Conservation (phyloP, 2,329 filamentous ascomycete genomes). For the Davidsoniella australis region DNA sequence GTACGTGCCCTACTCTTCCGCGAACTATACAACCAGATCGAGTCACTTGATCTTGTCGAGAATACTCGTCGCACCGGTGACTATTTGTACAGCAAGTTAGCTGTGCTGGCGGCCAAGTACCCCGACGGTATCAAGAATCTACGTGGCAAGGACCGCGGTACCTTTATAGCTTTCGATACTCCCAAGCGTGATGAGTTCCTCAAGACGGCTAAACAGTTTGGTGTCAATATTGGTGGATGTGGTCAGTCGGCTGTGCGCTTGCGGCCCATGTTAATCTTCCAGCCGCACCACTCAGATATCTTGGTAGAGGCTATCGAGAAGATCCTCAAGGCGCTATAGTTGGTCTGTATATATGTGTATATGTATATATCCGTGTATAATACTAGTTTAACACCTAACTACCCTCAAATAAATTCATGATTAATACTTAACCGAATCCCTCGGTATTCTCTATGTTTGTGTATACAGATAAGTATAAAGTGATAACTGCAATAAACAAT, state of each 20-base stretch:
- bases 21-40: constrained; percentile 60
- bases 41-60: constrained; percentile 59
- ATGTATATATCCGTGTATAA: neutral
- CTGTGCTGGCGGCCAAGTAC: constrained; percentile 50
- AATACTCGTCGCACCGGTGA: constrained; percentile 63
- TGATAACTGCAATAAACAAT: neutral
- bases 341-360: neutral
- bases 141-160: constrained; percentile 72
- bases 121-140: constrained; percentile 68
- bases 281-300: constrained; percentile 79
- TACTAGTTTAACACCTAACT: neutral
- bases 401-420: neutral
- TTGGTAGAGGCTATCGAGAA: constrained; percentile 65
- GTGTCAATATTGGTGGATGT: constrained; percentile 76
- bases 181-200: constrained; percentile 66
- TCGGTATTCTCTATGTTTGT: neutral
- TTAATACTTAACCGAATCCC: neutral
- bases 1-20: constrained; percentile 61
- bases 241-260: constrained; percentile 61
- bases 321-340: constrained; percentile 34
- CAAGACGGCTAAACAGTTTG: constrained; percentile 58
- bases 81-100: constrained; percentile 58
- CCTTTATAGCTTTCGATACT: constrained; percentile 84
- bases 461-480: neutral
- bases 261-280: constrained; percentile 81